phyloP scores from a whole-genome alignment of 23 red algal genomes.

The Gracilaria vermiculophylla region DNA sequence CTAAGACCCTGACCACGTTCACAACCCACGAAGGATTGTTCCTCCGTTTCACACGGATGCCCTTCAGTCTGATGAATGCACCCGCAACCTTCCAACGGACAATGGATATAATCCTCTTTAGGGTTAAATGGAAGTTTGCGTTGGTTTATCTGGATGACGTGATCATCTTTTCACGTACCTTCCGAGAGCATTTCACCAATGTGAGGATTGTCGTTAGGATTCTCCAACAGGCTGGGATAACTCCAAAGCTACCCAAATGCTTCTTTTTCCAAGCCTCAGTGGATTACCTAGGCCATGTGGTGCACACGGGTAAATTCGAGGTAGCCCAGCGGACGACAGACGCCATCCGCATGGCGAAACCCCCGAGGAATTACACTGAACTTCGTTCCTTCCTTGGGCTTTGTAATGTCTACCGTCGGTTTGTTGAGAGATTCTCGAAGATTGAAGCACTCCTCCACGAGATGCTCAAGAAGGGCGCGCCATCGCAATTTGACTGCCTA shows the following conservation, averaged over 20 bases:
- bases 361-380: background rate
- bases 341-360: background rate
- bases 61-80: too few species aligned
- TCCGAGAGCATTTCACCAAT: background rate
- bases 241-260: too few species aligned
- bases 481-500: background rate
- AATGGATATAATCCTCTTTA: too few species aligned
- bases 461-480: background rate
- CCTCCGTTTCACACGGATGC: background rate
- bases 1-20: too few species aligned
- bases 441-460: background rate
- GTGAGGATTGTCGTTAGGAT: background rate
- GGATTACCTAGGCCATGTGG: too few species aligned
- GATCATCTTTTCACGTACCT: too few species aligned
- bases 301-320: constrained; percentile 16
- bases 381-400: too few species aligned
- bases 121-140: too few species aligned
- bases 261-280: too few species aligned
- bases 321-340: background rate
- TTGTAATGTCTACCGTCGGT: background rate
- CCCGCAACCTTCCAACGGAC: too few species aligned
- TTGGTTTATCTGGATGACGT: too few species aligned
- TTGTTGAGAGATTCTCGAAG: background rate
- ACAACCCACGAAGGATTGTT: too few species aligned
- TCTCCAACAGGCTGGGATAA: background rate